Percentiles rank a stretch among this genome's conserved stretches.
These are phyloP conservation scores for Emericellopsis cladophorae DNA, from an alignment of 2,329 filamentous ascomycete species.

Conservation along the genomic window DNA sequence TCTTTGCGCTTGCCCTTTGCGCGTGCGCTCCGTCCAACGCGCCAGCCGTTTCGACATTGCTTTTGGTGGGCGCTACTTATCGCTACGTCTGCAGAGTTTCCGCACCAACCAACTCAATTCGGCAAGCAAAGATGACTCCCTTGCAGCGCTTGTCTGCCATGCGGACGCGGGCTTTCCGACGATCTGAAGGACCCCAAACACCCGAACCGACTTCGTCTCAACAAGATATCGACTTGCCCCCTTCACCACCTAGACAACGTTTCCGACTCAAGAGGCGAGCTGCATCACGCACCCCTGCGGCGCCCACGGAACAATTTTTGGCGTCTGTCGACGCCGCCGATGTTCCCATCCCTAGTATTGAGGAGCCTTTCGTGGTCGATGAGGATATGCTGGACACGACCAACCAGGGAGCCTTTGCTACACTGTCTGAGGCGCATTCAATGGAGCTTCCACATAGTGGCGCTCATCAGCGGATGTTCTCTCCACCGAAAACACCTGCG, in stretches of 20 bases:
- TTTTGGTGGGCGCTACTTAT: too few species aligned
- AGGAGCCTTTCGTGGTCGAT: slow-evolving; percentile 35
- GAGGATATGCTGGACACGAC: slow-evolving; percentile 27
- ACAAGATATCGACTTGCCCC: slow-evolving; percentile 21
- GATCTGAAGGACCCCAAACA: slow-evolving; percentile 29
- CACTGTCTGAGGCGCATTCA: slow-evolving; percentile 18
- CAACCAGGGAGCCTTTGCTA: slow-evolving; percentile 16
- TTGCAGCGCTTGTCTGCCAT: slow-evolving; percentile 30
- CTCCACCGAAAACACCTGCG: slow-evolving; percentile 47
- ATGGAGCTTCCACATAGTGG: slow-evolving; percentile 13
- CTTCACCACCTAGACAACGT: slow-evolving; percentile 38
- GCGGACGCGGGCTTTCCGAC: slow-evolving; percentile 29
- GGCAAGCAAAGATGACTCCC: slow-evolving; percentile 26
- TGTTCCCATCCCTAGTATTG: slow-evolving; percentile 51
- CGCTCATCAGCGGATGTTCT: slow-evolving; percentile 28
- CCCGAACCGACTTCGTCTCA: slow-evolving; percentile 31
- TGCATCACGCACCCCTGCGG: slow-evolving; percentile 38
- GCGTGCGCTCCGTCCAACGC: too few species aligned
- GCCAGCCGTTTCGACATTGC: too few species aligned
- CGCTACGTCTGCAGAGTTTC: too few species aligned
- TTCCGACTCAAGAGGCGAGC: slow-evolving; percentile 43
- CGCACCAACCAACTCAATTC: slow-evolving; percentile 1
- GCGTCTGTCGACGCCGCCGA: slow-evolving; percentile 54
- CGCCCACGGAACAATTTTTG: slow-evolving; percentile 54
- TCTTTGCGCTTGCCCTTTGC: not conserved